Base-by-base conservation (phyloP, 2,329 filamentous ascomycete genomes). In the Plectosphaerella cucumerina region DNA sequence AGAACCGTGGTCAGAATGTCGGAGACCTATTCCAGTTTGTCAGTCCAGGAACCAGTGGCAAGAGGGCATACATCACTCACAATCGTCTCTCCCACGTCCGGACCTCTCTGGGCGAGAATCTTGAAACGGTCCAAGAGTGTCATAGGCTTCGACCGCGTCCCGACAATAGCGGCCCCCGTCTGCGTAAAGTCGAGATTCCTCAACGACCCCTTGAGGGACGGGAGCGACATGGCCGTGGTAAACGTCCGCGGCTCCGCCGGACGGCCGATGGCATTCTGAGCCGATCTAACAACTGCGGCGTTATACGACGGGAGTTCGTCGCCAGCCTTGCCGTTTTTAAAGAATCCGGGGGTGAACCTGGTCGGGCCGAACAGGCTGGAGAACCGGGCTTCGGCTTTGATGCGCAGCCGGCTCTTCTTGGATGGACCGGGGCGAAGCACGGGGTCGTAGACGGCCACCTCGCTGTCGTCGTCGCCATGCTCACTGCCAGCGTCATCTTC, bases 131-230 rank as follows among this genome's bases (percentile, higher is more conserved):
- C 51, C 17, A 53, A n/a, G 5, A 53, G n/a, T 5, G 43, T 44
- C 14, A 37, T 43, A 14, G 43, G 44, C 10, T 12, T 23, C 8
- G 17, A 9, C 4, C 37, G 48, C 20, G 22, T 44, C 34, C 48
- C 48, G 18, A 53, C 12, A 3, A 53, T 37, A 6, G 31, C 23
- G 15, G 33, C 48, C 3, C 44, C 21, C 17, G 34, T 48, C 39
- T 53, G 26, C 8, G 44, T 20, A 20, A 53, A 53, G 18, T 53
- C 41, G 43, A 53, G 22, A 20, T 50, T 44, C 20, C 21, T 48
- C 18, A 53, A 14, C 11, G 44, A 34, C 4, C 48, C 31, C 23
- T 41, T 41, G 15, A 53, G 17, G 6, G 23, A 42, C 14, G 51
- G 22, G 14, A 50, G 17, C 15, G 48, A 50, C 15, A 44, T 26